Conservation (phyloP, 768 basidiomycete genomes). For the Gautieria morchelliformis region DNA sequence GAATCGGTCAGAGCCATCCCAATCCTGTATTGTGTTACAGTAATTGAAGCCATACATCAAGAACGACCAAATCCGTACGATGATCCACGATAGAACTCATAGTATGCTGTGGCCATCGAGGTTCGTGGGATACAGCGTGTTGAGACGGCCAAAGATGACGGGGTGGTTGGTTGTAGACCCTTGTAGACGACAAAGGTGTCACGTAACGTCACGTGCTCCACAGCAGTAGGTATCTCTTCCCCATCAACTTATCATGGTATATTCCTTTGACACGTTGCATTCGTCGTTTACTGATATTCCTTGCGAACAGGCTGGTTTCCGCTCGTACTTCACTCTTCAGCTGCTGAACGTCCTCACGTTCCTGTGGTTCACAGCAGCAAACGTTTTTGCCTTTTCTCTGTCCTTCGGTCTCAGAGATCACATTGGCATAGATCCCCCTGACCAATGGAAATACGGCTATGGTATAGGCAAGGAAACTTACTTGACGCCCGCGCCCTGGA, state of each 20-base stretch:
- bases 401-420: conserved; percentile 9
- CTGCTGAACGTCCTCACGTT: conserved; percentile 8
- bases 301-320: not conserved
- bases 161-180: not conserved
- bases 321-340: conserved; percentile 5
- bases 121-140: not conserved
- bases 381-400: conserved; percentile 10
- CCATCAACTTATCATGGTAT: not conserved
- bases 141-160: not conserved
- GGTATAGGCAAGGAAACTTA: conserved; percentile 10
- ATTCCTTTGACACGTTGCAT: too few species aligned
- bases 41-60: not conserved
- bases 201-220: not conserved
- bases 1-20: conserved; percentile 97
- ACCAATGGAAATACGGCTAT: conserved; percentile 10
- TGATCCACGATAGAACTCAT: conserved; percentile 87
- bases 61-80: conserved; percentile 45
- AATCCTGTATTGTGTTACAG: conserved; percentile 44
- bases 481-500: conserved; percentile 9
- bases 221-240: too few species aligned
- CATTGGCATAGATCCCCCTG: conserved; percentile 2
- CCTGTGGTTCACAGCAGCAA: conserved; percentile 11
- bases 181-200: not conserved
- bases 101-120: conserved; percentile 45
- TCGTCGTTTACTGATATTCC: not conserved